Percentiles rank a stretch among this genome's conserved stretches.
Evolutionary conservation across 345 rosid species (phyloP).

Genomic region (Cochlearia excelsa): DNA sequence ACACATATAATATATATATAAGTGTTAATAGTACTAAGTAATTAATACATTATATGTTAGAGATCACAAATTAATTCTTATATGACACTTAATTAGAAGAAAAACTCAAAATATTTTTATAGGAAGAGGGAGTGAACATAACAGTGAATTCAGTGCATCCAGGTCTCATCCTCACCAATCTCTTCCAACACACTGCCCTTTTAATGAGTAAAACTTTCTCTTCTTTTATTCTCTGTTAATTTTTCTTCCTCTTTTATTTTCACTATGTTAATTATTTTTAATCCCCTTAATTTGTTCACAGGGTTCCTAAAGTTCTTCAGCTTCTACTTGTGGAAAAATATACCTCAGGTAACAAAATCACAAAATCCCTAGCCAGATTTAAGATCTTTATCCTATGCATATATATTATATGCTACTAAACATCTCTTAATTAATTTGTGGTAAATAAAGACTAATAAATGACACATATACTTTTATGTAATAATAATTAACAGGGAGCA

Average conservation of each 20-base stretch:
- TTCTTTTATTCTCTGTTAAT: constrained; percentile 4
- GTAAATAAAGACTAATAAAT: neutral
- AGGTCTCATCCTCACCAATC: constrained; percentile 86
- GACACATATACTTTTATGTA: neutral
- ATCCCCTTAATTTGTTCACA: constrained; percentile 25
- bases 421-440: neutral
- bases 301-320: constrained; percentile 57
- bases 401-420: constrained; percentile 7
- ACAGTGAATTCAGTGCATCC: constrained; percentile 92
- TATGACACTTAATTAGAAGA: neutral
- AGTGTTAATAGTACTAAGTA: too few relatives aligned
- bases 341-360: constrained; percentile 60
- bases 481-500: constrained; percentile 60
- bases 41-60: neutral
- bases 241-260: neutral
- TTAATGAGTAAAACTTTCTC: constrained; percentile 57
- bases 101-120: constrained; percentile 21
- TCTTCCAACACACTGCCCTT: constrained; percentile 57
- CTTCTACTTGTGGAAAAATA: constrained; percentile 73
- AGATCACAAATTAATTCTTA: constrained; percentile 19
- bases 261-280: neutral
- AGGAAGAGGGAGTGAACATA: constrained; percentile 78
- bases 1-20: neutral
- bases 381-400: neutral
- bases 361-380: neutral